Evolutionary conservation across 2,329 filamentous ascomycete species (phyloP).

Genomic region (Penicillium sp.): DNA sequence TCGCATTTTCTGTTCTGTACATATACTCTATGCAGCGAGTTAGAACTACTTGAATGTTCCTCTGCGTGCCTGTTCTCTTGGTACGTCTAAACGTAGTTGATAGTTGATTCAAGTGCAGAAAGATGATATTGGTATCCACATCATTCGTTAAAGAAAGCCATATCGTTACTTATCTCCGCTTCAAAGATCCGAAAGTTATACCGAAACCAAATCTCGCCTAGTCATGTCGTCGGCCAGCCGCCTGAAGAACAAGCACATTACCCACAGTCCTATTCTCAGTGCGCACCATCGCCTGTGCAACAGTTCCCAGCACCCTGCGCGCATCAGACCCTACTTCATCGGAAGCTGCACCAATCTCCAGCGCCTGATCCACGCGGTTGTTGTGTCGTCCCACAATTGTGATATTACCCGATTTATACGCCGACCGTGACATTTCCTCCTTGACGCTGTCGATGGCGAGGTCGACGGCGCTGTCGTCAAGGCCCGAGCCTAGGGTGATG

Average conservation of each 20-base stretch:
- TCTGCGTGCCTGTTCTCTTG: background rate
- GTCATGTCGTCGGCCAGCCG: constrained; percentile 36
- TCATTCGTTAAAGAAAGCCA: background rate
- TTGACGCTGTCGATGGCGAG: constrained; percentile 59
- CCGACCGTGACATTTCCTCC: constrained; percentile 63
- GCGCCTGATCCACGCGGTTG: constrained; percentile 19
- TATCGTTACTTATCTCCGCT: background rate
- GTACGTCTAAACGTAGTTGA: background rate
- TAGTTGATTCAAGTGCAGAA: background rate
- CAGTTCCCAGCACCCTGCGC: constrained; percentile 36
- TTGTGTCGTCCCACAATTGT: constrained; percentile 66
- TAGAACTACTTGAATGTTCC: background rate
- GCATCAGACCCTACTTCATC: constrained; percentile 41
- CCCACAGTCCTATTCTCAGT: constrained; percentile 64
- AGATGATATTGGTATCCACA: background rate
- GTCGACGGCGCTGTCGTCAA: constrained; percentile 45
- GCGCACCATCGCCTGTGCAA: constrained; percentile 53
- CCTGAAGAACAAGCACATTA: constrained; percentile 74
- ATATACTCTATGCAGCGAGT: constrained; percentile 1
- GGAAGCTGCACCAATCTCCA: constrained; percentile 35
- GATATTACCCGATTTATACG: constrained; percentile 72
- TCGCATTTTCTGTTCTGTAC: background rate
- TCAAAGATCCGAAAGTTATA: background rate
- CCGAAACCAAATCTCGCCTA: background rate
- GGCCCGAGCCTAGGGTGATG: constrained; percentile 43